Base-by-base conservation (phyloP, 2,329 filamentous ascomycete species). In the Spiromastix sp. region DNA sequence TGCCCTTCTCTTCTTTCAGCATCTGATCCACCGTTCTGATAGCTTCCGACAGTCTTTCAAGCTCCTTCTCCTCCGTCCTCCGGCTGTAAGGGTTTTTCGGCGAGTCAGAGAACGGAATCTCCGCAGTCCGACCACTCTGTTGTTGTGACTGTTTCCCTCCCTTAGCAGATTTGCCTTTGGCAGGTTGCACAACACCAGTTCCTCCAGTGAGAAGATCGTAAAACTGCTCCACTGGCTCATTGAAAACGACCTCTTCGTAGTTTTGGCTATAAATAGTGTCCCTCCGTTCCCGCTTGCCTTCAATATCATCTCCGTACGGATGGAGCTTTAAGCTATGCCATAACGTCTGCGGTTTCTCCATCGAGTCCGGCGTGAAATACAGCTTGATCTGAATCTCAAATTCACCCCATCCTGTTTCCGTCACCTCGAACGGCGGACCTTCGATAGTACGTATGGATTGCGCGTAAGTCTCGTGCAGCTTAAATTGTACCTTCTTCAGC, bases 401-500 rank as follows among this genome's bases (percentile, higher is more conserved):
- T 63, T 95, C 91, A 51, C 91, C 91, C 84, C 93, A 98, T 32
- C 91, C 91, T 0, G 91, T 96, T 61, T 96, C 91, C 43, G 77
- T 75, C 42, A 96, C 81, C 51, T 85, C 70, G 51, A 95, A 98
- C 8, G 68, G 86, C 52, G 83, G 74, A 41, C 76, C 74, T 51
- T 94, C 87, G 51, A 91, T 70, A 56, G 81, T 93, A 48, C 91
- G 81, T 15, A 91, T 73, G 38, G 83, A 83, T 59, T 95, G 93
- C 18, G 85, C 79, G 57, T 95, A 96, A 7, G 89, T 95, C 60
- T 96, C 87, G 68, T 95, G 89, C 11, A 98, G 76, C 61, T 96
- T 96, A 66, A 98, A 98, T 58, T 95, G 87, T 1, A 98, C 89
- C 51, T 93, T 89, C 39, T 89, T 85, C 46, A 96, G 72, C 86